These are phyloP conservation scores for Blastocystis sp. DNA, from an alignment of 352 stramenopile genomes.

Conservation along the genomic window DNA sequence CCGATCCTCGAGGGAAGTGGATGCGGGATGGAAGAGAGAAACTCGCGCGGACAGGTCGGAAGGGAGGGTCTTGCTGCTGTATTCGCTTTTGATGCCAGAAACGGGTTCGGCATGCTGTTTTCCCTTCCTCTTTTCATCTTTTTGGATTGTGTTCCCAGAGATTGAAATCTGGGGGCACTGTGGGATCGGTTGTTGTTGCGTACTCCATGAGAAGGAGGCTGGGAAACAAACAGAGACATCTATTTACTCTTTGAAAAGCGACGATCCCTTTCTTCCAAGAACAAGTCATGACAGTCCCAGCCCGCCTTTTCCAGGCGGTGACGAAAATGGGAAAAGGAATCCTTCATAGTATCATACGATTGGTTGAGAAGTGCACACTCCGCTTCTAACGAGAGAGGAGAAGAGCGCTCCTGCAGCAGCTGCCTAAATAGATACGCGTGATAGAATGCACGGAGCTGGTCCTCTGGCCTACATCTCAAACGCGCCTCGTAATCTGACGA, in stretches of 20 bases:
- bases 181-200: no score
- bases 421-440: constrained; percentile 4
- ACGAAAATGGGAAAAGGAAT: background rate
- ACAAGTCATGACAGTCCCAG: constrained; percentile 46
- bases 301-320: constrained; percentile 3
- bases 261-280: constrained; percentile 57
- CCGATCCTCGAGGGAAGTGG: background rate
- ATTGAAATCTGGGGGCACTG: background rate
- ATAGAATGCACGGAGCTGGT: constrained; percentile 51
- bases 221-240: background rate
- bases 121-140: constrained; percentile 5
- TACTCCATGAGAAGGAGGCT: no score
- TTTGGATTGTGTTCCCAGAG: constrained; percentile 4
- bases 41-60: constrained; percentile 18
- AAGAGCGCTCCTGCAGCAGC: background rate
- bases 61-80: background rate
- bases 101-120: background rate
- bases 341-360: background rate
- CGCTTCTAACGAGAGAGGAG: background rate
- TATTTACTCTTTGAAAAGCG: background rate
- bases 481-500: background rate
- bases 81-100: background rate
- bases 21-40: constrained; percentile 25
- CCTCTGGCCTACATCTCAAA: constrained; percentile 4
- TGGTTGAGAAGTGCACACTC: no score